phyloP scores from a whole-genome alignment of 2,329 filamentous ascomycete species.

The Talaromyces albobiverticillius region DNA sequence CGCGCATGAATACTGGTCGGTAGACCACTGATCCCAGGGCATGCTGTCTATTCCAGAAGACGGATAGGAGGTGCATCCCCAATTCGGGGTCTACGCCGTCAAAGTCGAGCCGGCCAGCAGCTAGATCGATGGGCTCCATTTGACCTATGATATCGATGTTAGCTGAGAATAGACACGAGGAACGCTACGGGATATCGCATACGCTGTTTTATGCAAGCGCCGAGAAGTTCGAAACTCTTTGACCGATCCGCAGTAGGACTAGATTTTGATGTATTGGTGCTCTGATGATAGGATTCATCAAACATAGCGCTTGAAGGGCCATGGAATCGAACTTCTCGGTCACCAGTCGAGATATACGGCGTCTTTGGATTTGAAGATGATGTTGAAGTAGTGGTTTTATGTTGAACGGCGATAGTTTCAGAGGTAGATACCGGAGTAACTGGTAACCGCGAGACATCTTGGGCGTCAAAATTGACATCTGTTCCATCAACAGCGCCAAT shows the following conservation, averaged over 20 bases:
- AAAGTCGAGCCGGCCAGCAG: constrained; percentile 51
- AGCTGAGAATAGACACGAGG: background rate
- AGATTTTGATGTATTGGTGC: background rate
- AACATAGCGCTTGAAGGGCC: constrained; percentile 14
- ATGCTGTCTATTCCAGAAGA: constrained; percentile 56
- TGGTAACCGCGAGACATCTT: background rate
- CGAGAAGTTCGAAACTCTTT: constrained; percentile 18
- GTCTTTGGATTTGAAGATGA: background rate
- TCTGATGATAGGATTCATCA: constrained; percentile 7
- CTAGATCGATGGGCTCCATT: constrained; percentile 49
- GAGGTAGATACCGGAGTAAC: background rate
- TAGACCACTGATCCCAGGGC: constrained; percentile 50
- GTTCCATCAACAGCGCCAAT: background rate
- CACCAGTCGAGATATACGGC: constrained; percentile 14
- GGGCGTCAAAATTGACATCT: background rate
- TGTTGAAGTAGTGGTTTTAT: background rate
- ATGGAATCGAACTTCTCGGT: constrained; percentile 11
- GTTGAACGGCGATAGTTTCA: background rate
- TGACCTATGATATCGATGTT: constrained; percentile 35
- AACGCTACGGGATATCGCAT: background rate
- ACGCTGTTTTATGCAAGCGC: constrained; percentile 25
- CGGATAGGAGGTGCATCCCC: constrained; percentile 50
- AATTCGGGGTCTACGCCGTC: constrained; percentile 54
- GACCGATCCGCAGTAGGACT: background rate
- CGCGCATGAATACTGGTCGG: constrained; percentile 52